These are phyloP conservation scores for Diaporthe sp. DNA, from an alignment of 2,329 filamentous ascomycete species.

Conservation along the genomic window DNA sequence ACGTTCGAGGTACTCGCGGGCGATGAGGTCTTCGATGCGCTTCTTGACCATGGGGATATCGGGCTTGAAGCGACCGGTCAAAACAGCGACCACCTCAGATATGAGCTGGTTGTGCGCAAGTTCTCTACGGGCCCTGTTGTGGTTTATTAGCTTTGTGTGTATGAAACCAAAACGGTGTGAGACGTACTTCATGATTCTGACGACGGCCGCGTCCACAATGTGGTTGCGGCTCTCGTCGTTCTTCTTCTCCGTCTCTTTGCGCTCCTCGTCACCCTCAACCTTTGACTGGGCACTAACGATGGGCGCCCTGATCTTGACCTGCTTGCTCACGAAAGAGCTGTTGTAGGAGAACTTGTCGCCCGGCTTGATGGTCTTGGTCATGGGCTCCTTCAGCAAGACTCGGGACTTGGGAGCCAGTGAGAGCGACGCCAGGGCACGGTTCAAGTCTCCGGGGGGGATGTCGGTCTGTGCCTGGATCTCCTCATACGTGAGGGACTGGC, in stretches of 20 bases:
- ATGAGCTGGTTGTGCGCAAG: conserved; percentile 78
- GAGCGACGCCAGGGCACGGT: conserved; percentile 84
- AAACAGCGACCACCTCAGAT: conserved; percentile 79
- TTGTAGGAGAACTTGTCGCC: conserved; percentile 89
- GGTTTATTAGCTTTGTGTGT: conserved; percentile 48
- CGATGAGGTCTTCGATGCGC: conserved; percentile 83
- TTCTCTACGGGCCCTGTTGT: conserved; percentile 77
- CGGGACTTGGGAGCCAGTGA: conserved; percentile 87
- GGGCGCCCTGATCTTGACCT: conserved; percentile 90
- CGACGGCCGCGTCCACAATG: conserved; percentile 82
- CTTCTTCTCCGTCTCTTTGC: conserved; percentile 80
- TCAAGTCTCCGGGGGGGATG: conserved; percentile 81
- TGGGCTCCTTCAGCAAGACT: conserved; percentile 84
- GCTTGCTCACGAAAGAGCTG: conserved; percentile 82
- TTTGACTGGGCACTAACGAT: conserved; percentile 86
- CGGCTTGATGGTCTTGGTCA: conserved; percentile 81
- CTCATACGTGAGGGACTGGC: conserved; percentile 70
- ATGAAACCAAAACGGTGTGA: not conserved
- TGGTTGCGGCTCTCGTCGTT: conserved; percentile 80
- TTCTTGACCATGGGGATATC: conserved; percentile 85
- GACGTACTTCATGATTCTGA: conserved; percentile 89
- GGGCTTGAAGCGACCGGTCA: conserved; percentile 79
- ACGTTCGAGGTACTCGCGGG: conserved; percentile 83
- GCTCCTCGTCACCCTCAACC: conserved; percentile 81
- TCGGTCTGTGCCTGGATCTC: conserved; percentile 88